phyloP scores from a whole-genome alignment of 495 filamentous ascomycete species.

The Hypoxylon crocopeplum region DNA sequence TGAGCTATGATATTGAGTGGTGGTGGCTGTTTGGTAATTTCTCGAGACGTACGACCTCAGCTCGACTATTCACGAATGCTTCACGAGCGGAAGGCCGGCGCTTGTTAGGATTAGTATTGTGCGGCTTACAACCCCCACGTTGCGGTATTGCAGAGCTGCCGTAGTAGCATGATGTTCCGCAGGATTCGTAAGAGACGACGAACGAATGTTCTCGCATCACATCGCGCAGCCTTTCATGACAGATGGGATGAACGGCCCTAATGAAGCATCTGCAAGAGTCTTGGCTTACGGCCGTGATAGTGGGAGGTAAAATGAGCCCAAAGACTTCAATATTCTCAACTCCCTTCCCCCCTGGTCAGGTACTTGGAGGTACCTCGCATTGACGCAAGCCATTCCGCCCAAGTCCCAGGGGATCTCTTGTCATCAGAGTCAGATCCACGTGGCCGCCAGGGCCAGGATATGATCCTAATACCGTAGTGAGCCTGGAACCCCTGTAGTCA shows the following conservation, averaged over 20 bases:
- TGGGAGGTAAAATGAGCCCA: constrained; percentile 33
- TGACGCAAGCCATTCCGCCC: constrained; percentile 37
- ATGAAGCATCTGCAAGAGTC: constrained; percentile 12
- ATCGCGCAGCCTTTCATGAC: constrained; percentile 17
- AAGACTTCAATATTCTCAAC: constrained; percentile 2
- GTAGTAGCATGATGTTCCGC: constrained; percentile 4
- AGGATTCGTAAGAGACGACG: not conserved
- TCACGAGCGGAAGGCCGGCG: constrained; percentile 11
- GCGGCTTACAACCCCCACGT: constrained; percentile 19
- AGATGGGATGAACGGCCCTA: constrained; percentile 8
- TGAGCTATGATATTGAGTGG: constrained; percentile 27
- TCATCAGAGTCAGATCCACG: constrained; percentile 46
- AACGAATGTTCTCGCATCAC: constrained; percentile 12
- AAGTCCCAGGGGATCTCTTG: constrained; percentile 39
- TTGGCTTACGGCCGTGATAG: constrained; percentile 34
- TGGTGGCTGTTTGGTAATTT: constrained; percentile 28
- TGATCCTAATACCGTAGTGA: constrained; percentile 47
- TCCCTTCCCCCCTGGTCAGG: constrained; percentile 21
- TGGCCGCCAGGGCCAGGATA: constrained; percentile 52
- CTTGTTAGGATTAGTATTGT: constrained; percentile 1
- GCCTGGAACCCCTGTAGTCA: constrained; percentile 34
- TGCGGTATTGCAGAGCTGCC: constrained; percentile 2
- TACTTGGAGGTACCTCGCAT: constrained; percentile 36
- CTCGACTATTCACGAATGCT: constrained; percentile 16
- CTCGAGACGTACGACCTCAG: constrained; percentile 16